Percentiles rank a stretch among this genome's conserved stretches.
Conservation (phyloP, 176 grass and related monocot genomes). For the Bolboschoenus planiculmis region DNA sequence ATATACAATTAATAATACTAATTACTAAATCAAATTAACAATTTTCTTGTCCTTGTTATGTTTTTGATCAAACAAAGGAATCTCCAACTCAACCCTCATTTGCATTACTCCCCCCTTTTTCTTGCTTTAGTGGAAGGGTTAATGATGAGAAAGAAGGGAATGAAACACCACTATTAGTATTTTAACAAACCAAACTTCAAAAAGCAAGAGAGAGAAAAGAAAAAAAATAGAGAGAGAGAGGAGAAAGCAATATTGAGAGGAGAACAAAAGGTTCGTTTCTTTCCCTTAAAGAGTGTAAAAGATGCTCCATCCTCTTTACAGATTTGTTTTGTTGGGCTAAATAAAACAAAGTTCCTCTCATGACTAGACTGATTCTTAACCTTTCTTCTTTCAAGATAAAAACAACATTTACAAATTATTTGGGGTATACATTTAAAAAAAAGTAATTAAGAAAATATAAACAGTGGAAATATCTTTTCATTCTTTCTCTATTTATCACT, state of each 20-base stretch:
- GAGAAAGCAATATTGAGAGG: conserved; percentile 1
- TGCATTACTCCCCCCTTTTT: conserved; percentile 2
- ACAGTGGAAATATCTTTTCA: neutral
- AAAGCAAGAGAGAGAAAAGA: conserved; percentile 15
- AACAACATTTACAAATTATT: conserved; percentile 19
- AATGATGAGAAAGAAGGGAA: conserved; percentile 36
- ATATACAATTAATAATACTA: too few species aligned
- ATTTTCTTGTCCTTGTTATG: neutral
- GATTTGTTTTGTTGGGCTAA: conserved; percentile 29
- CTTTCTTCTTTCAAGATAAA: conserved; percentile 20
- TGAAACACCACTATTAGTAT: conserved; percentile 40
- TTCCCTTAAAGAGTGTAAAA: conserved; percentile 26
- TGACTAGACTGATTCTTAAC: conserved; percentile 14
- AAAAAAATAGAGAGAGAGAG: neutral
- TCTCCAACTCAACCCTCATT: conserved; percentile 27
- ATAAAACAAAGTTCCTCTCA: conserved; percentile 53
- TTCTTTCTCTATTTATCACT: neutral
- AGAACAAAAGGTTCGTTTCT: conserved; percentile 29
- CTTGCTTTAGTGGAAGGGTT: conserved; percentile 46
- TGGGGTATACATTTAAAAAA: neutral
- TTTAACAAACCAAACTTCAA: conserved; percentile 16
- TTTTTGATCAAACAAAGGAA: conserved; percentile 34
- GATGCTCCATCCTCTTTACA: conserved; percentile 31
- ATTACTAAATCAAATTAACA: neutral
- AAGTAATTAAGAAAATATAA: neutral